Evolutionary conservation across 2,329 filamentous ascomycete genomes (phyloP), one percentile per base, ranked within the genome.

Genomic region (Magnaporthales sp.): DNA sequence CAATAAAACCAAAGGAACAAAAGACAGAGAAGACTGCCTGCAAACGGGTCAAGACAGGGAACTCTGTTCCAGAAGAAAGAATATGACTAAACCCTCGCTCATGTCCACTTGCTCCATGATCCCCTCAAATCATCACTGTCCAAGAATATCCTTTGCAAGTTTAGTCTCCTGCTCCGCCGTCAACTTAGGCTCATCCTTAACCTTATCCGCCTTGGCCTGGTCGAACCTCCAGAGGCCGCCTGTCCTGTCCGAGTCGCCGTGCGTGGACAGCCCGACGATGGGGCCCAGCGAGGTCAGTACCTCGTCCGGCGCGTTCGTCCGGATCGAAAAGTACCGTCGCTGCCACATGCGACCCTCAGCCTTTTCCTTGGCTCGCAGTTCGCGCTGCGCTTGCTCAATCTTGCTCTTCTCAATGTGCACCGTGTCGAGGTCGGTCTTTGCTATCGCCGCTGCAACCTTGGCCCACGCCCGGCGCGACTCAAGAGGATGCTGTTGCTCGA

Each of bases 401-500:
- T 92, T 91, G 67, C 86, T 85, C 82, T 98, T 98, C 75, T 96
- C 91, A 15, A 79, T 74, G 1, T 88, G 87, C 0, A 92, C 92
- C 4, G 85, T 80, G 71, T 97, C 92, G 85, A 97, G 92, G 76
- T 97, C 92, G 67, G 92, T 91, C 71, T 84, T 86, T 67, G 86
- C 83, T 72, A 98, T 95, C 62, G 89, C 92, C 31, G 86, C 85
- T 0, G 92, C 92, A 29, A 98, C 94, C 73, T 91, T 91, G 69
- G 85, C 81, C 95, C 94, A 98, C 3, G 94, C 94, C 67, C 91
- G 87, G 62, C 94, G 88, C 15, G 90, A 91, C 79, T 97, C 93
- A 73, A 92, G 88, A 1, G 90, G 84, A 70, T 94, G 91, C 77
- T 96, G 92, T 67, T 89, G 76, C 68, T 93, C 89, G 66, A 96